These are phyloP conservation scores for Aspergillus diversus DNA, from an alignment of 495 filamentous ascomycete genomes.

Conservation along the genomic window DNA sequence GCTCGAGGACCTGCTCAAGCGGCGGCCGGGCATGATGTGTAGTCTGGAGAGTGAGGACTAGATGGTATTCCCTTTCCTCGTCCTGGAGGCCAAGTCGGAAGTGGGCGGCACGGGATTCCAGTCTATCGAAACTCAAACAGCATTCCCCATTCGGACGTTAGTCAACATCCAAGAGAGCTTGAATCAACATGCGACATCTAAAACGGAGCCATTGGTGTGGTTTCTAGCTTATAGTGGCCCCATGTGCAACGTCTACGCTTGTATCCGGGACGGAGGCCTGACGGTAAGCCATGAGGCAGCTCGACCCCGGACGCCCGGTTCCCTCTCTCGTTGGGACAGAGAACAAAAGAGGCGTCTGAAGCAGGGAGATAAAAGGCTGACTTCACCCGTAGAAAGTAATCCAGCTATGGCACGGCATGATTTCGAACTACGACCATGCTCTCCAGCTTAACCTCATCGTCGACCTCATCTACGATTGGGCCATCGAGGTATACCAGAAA, in stretches of 20 bases:
- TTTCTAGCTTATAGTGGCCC: neutral
- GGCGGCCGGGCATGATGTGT: neutral
- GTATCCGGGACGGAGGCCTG: neutral
- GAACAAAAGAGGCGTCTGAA: neutral
- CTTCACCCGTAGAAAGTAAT: neutral
- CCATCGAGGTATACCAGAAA: conserved; percentile 1
- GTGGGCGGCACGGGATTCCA: neutral
- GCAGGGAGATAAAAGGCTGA: neutral
- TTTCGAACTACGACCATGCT: neutral
- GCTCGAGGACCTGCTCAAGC: neutral
- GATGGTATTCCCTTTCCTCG: conserved; percentile 1
- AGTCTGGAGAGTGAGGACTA: neutral
- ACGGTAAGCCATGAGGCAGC: neutral
- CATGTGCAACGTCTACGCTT: neutral
- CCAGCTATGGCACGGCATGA: neutral
- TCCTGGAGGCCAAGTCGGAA: conserved; percentile 1
- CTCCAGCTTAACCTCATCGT: neutral
- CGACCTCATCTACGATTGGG: conserved; percentile 1
- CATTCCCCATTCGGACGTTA: neutral
- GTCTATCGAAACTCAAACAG: neutral
- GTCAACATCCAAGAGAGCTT: neutral
- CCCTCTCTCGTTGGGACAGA: neutral
- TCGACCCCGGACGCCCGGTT: neutral
- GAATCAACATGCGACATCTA: neutral
- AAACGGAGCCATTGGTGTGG: neutral